These are phyloP conservation scores for Puccinia sorghi DNA, from an alignment of 1,284 basidiomycete species.

Conservation along the genomic window DNA sequence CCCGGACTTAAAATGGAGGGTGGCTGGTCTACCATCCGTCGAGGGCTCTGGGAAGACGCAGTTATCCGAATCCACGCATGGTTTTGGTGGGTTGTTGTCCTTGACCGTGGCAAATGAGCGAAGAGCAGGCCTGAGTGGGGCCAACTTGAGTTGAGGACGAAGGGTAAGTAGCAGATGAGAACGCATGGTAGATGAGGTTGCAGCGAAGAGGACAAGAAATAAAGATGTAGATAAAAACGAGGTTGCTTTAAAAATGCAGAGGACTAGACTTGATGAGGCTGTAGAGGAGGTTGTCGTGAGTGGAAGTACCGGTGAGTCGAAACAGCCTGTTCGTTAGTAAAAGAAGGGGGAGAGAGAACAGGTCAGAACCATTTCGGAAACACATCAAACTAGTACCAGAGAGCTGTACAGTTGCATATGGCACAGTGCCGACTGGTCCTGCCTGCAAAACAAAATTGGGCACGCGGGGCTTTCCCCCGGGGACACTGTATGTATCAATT, in stretches of 20 bases:
- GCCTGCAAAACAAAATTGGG: too few species aligned
- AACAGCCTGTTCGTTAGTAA: neutral
- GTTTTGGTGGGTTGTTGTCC: neutral
- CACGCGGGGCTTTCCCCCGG: too few species aligned
- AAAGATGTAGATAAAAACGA: neutral
- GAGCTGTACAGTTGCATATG: neutral
- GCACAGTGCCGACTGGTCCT: too few species aligned
- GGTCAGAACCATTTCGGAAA: neutral
- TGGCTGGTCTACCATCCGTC: constrained; percentile 66
- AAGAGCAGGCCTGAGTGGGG: neutral
- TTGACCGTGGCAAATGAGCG: constrained; percentile 41
- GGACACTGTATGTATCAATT: too few species aligned
- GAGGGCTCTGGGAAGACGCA: constrained; percentile 36
- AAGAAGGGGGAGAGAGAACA: neutral
- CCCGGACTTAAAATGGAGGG: constrained; percentile 88
- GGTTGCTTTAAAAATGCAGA: neutral
- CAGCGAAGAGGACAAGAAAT: neutral
- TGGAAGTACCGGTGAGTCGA: constrained; percentile 43
- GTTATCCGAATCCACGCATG: constrained; percentile 47
- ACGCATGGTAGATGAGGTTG: constrained; percentile 8
- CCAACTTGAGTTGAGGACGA: constrained; percentile 1
- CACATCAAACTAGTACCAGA: neutral
- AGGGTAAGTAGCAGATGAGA: constrained; percentile 5
- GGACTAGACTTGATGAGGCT: constrained; percentile 14
- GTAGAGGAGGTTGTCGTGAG: constrained; percentile 48